Evolutionary conservation across 257 asterid species (phyloP).

Genomic region (Solanum lycopersicoides): DNA sequence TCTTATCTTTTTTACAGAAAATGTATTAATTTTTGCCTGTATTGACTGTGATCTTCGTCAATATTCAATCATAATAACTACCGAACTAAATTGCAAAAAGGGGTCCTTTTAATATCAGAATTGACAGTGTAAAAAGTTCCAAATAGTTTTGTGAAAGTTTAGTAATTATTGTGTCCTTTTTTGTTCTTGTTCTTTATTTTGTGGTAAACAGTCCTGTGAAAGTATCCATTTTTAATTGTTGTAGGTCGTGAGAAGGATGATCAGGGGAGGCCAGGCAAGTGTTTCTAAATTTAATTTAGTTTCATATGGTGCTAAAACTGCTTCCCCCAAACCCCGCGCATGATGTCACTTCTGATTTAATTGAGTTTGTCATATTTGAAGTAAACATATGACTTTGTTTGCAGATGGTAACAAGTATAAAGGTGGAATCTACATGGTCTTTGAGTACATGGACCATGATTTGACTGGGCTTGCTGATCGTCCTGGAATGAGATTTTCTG

Average conservation of each 20-base stretch:
- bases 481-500: slow-evolving; percentile 87
- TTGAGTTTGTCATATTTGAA: background rate
- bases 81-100: background rate
- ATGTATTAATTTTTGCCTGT: background rate
- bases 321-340: background rate
- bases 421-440: slow-evolving; percentile 93
- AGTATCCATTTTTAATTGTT: background rate
- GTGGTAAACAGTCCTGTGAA: background rate
- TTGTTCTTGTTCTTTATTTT: background rate
- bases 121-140: background rate
- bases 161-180: background rate
- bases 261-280: slow-evolving; percentile 53
- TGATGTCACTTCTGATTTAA: background rate
- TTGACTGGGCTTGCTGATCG: slow-evolving; percentile 98
- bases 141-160: background rate
- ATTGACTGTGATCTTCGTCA: background rate
- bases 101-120: background rate
- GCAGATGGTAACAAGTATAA: slow-evolving; percentile 77
- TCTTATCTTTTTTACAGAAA: background rate
- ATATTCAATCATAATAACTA: background rate
- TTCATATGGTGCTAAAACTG: background rate
- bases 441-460: slow-evolving; percentile 98
- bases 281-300: background rate
- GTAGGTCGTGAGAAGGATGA: slow-evolving; percentile 71
- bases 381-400: background rate